Conservation (phyloP, 2,329 filamentous ascomycete species). For the Malbranchea zuffiana region DNA sequence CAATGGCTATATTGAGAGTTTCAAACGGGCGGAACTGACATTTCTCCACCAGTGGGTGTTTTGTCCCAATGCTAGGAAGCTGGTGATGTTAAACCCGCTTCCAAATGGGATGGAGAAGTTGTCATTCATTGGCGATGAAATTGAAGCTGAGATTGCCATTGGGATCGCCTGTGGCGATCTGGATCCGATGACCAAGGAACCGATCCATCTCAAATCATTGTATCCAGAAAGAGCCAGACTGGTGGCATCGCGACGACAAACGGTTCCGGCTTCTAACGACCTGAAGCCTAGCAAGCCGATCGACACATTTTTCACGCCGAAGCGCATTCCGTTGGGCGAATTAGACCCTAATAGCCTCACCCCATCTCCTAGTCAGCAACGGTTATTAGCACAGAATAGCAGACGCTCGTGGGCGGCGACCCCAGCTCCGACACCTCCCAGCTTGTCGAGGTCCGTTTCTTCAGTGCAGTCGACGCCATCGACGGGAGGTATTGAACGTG, state of each 20-base stretch:
- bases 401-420: slow-evolving; percentile 46
- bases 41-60: slow-evolving; percentile 94
- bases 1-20: slow-evolving; percentile 66
- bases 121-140: slow-evolving; percentile 66
- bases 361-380: slow-evolving; percentile 54
- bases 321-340: slow-evolving; percentile 53
- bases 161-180: slow-evolving; percentile 71
- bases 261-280: slow-evolving; percentile 37
- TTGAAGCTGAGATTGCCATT: slow-evolving; percentile 58
- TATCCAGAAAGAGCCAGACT: slow-evolving; percentile 25
- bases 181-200: slow-evolving; percentile 77
- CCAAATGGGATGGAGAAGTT: slow-evolving; percentile 55
- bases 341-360: slow-evolving; percentile 58
- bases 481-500: slow-evolving; percentile 33
- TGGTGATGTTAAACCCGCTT: slow-evolving; percentile 66
- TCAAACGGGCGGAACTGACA: slow-evolving; percentile 78
- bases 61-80: slow-evolving; percentile 58
- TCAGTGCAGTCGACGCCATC: slow-evolving; percentile 27
- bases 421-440: slow-evolving; percentile 34
- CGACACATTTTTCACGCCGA: slow-evolving; percentile 54
- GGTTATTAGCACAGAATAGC: slow-evolving; percentile 43
- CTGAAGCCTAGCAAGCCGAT: slow-evolving; percentile 53
- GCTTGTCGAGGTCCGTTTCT: slow-evolving; percentile 26
- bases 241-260: slow-evolving; percentile 30
- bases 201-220: slow-evolving; percentile 35